Base-by-base conservation (phyloP, 129 eudicot genomes). In the Apium graveolens region DNA sequence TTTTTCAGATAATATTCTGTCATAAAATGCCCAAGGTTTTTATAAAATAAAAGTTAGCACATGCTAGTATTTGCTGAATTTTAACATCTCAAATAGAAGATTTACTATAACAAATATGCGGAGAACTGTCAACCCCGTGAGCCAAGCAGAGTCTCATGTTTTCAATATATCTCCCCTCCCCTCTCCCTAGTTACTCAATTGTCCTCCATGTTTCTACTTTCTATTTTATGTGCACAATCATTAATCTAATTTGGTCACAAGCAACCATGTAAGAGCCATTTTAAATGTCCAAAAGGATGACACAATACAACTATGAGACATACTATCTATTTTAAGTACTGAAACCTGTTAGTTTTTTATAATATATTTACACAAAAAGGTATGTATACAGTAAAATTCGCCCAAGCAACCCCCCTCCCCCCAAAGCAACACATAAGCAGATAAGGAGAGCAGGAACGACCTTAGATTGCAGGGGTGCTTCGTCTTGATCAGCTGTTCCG, bases 391-490 rank as follows among this genome's bases (percentile, higher is more conserved):
- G 57, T 49, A 16, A 48, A 48, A 49, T 49, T 49, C 53, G 17
- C 6, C 21, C 20, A 48, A 14, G 7, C 29, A n/a, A n/a, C 63
- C 63, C 29, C 27, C 27, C 63, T 29, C 29, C 27, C 27, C 62
- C 26, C 27, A 38, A 38, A 11, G 29, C 1, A 37, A 4, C 29
- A 41, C 31, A 76, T 41, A 55, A 32, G 5, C 17, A 37, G 14
- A 72, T 42, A 72, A 42, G 35, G 76, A 72, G 24, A 75, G 35
- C 20, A n/a, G 71, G 78, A 43, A 46, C 78, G 57, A 91, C 97
- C 88, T 79, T 78, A n/a, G 91, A 76, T 41, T 29, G 83, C 62
- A 78, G 12, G 60, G 71, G 81, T 79, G 80, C 24, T 57, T 72
- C 79, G 10, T 66, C 65, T 79, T 73, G 86, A 75, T 35, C 69